phyloP scores from a whole-genome alignment of 108 stramenopile genomes.

The Fragilariopsis cylindrus region DNA sequence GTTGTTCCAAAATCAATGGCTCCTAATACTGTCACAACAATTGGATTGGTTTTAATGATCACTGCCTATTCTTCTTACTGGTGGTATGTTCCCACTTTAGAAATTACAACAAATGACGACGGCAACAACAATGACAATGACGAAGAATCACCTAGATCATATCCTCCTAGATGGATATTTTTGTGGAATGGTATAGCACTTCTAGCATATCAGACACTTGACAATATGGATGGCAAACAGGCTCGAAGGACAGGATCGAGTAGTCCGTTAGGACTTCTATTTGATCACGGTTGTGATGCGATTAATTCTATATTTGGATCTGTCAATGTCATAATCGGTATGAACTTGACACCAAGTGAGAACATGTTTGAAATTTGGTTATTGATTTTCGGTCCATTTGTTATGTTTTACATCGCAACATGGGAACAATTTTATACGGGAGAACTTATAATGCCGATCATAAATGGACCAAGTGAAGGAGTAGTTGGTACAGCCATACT shows the following conservation, averaged over 20 bases:
- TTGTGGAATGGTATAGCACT: slow-evolving; percentile 77
- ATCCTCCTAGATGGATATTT: slow-evolving; percentile 82
- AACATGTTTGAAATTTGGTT: slow-evolving; percentile 46
- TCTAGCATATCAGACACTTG: slow-evolving; percentile 95
- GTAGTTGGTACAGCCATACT: slow-evolving; percentile 59
- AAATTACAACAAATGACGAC: not conserved
- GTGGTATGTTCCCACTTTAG: slow-evolving; percentile 56
- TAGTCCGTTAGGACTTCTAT: slow-evolving; percentile 92
- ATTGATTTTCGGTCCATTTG: slow-evolving; percentile 61
- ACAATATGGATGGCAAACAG: slow-evolving; percentile 99
- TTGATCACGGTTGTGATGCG: slow-evolving; percentile 98
- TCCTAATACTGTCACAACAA: slow-evolving; percentile 89
- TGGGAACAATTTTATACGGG: slow-evolving; percentile 91
- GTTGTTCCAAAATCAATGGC: slow-evolving; percentile 78
- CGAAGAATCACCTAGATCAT: not conserved
- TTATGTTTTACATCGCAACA: slow-evolving; percentile 75
- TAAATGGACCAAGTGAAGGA: slow-evolving; percentile 89
- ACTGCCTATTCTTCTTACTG: slow-evolving; percentile 67
- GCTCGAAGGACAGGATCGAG: slow-evolving; percentile 87
- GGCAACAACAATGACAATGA: slow-evolving; percentile 9
- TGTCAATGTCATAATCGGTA: slow-evolving; percentile 73
- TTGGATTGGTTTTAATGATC: slow-evolving; percentile 83
- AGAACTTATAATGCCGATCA: slow-evolving; percentile 70
- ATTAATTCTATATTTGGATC: slow-evolving; percentile 83
- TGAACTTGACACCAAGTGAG: slow-evolving; percentile 49